Conservation (phyloP, 1,139 yeast species). For the Lodderomyces pseudojiufengensis region DNA sequence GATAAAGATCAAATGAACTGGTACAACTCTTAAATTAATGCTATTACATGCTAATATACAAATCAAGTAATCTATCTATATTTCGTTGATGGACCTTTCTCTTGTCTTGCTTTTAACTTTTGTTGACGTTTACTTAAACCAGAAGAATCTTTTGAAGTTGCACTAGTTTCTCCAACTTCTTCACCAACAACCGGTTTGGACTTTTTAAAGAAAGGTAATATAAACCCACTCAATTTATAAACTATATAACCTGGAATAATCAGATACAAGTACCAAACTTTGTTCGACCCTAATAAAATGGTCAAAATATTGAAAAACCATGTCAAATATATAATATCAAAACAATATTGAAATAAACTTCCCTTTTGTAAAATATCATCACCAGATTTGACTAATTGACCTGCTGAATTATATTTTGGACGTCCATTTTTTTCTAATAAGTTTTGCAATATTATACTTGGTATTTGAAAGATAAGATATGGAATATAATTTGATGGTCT, state of each 20-base stretch:
- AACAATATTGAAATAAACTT: constrained; percentile 64
- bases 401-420: constrained; percentile 45
- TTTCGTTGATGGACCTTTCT: constrained; percentile 29
- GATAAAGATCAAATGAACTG: no score
- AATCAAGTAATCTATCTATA: constrained; percentile 20
- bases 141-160: constrained; percentile 1
- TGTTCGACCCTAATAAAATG: constrained; percentile 52
- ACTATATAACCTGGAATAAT: constrained; percentile 49
- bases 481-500: constrained; percentile 55
- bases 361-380: constrained; percentile 66
- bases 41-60: no score
- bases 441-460: constrained; percentile 54
- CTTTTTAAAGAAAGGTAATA: constrained; percentile 20
- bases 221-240: constrained; percentile 43
- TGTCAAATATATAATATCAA: constrained; percentile 71
- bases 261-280: constrained; percentile 57
- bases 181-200: constrained; percentile 4
- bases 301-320: constrained; percentile 57
- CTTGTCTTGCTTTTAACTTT: constrained; percentile 44
- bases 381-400: constrained; percentile 49
- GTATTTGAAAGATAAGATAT: constrained; percentile 54
- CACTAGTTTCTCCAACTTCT: not conserved
- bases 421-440: constrained; percentile 64
- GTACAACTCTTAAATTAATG: no score
- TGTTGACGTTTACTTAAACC: constrained; percentile 47